Evolutionary conservation across 257 asterid genomes (phyloP), one percentile per base, ranked within the genome.

Genomic region (Rehmannia glutinosa): DNA sequence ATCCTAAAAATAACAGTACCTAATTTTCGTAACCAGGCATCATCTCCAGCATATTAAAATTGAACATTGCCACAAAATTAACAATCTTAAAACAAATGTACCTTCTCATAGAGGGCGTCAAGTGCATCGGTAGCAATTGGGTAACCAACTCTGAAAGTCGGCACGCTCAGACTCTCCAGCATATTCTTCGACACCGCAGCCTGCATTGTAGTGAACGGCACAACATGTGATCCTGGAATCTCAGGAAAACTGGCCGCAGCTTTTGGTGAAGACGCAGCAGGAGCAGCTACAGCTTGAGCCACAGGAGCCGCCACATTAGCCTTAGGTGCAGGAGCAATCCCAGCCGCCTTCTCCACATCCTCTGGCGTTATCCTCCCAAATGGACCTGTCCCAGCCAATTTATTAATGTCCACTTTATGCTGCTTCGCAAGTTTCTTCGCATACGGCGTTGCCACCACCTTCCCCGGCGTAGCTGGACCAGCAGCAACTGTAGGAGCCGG

Each of bases 311-410:
- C 59, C 52, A 71, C 78, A 68, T 20, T 74, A 64, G 78, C 80
- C 67, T 83, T 74, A 0, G 87, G 73, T 0, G 66, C 56, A 13
- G 87, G 80, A 2, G 78, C 15, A 73, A 92, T 81, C 27, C 97
- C 96, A 4, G 96, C 95, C 0, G 93, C 96, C 73, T 87, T 87
- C 83, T 90, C 97, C 67, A 93, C 94, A 77, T 93, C 99, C 76
- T 83, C 92, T 0, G 96, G 86, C 30, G 92, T 88, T 4, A 93
- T 76, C 80, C 99, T 80, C 9, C 99, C 99, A 63, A 80, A 87
- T 3, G 96, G 90, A 19, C 99, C 99, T 0, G 95, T 80, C 19
- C 97, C 99, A 15, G 66, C 81, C 54, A 90, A 72, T 66, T 86
- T 85, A 30, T 15, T 73, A 4, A 93, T 28, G 46, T 93, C 97